Evolutionary conservation across 345 rosid species (phyloP), one percentile per base, ranked within the genome.

Genomic region (Acer campestre): DNA sequence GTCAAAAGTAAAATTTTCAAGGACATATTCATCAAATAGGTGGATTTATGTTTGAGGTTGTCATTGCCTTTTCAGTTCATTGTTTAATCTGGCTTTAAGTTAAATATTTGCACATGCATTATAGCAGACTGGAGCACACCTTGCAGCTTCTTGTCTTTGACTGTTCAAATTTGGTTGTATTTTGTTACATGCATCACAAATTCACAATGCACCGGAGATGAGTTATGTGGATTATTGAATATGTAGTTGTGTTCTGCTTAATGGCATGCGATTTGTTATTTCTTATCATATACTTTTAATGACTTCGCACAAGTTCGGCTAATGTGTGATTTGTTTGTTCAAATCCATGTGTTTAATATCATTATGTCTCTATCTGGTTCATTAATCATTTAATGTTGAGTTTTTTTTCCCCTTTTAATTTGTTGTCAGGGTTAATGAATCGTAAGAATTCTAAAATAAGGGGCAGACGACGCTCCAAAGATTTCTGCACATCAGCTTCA

Each of bases 351-450:
- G 9, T 31, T 44, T 14, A 35, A 14, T 1, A 74, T 4, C 40
- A 40, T 68, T 63, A 11, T 76, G 4, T 13, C 67, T 16, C 25
- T 7, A 10, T 70, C 68, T 42, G 7, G 67, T 68, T n/a, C 3
- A 5, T 40, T 73, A 23, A 6, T 35, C 20, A 22, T 12, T 58
- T 56, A 6, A 48, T 63, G n/a, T 62, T 48, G 23, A 42, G 53
- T 55, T 77, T 40, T 29, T 66, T 67, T 61, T 35, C 38, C 22
- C 62, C 56, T 73, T 42, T 61, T 23, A 42, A 73, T 27, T 80
- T 17, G 51, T 44, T 85, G 66, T 61, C 72, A 85, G 92, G 87
- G 85, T 86, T 77, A 48, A 89, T 89, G 91, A 89, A 83, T 79
- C 75, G 44, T 14, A 73, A 73, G 70, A 63, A 51, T 73, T 63